phyloP scores from a whole-genome alignment of 208 protist species.

The Tritrichomonas foetus region DNA sequence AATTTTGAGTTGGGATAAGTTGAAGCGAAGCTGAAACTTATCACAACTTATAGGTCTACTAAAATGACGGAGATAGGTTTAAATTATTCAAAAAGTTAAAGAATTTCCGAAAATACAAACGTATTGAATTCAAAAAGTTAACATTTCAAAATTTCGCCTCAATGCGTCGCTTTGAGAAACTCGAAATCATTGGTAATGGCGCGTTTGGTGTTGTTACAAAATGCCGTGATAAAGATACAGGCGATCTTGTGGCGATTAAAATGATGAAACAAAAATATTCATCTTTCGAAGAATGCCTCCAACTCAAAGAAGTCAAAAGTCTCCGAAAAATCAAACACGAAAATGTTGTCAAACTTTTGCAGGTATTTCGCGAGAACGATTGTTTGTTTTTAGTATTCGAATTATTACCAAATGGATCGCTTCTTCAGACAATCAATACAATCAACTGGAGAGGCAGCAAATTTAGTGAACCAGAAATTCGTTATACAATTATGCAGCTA shows the following conservation, averaged over 20 bases:
- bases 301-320: slow-evolving; percentile 82
- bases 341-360: slow-evolving; percentile 23
- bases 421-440: neutral
- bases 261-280: slow-evolving; percentile 95
- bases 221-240: slow-evolving; percentile 25
- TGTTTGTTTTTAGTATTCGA: neutral
- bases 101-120: no score
- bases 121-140: no score
- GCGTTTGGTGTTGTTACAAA: no score
- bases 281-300: slow-evolving; percentile 88
- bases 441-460: neutral
- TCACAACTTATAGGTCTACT: no score
- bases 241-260: slow-evolving; percentile 90
- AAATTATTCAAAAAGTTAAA: no score
- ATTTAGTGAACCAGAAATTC: neutral
- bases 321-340: no score
- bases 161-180: neutral
- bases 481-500: neutral
- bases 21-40: no score
- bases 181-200: neutral
- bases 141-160: neutral
- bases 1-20: no score
- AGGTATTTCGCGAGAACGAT: slow-evolving; percentile 20
- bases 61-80: no score
- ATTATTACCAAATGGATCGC: neutral